phyloP scores from a whole-genome alignment of 2,329 filamentous ascomycete genomes.

The Colletotrichum sansevieriae region DNA sequence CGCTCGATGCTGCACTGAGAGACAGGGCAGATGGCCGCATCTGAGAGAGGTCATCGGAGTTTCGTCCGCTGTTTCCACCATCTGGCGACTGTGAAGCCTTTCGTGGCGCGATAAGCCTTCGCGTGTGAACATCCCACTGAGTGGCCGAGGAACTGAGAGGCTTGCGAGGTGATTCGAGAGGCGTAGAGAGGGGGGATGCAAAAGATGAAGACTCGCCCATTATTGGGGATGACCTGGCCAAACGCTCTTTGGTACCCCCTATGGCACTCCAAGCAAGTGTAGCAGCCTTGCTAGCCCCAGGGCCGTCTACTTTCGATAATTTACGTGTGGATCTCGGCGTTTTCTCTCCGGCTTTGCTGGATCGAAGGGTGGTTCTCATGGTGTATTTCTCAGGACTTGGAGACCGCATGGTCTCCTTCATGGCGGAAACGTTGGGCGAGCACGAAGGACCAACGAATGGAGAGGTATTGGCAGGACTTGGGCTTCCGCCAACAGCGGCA shows the following conservation, averaged over 20 bases:
- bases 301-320: slow-evolving; percentile 57
- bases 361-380: slow-evolving; percentile 72
- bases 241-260: slow-evolving; percentile 55
- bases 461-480: slow-evolving; percentile 41
- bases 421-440: slow-evolving; percentile 50
- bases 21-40: slow-evolving; percentile 62
- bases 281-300: slow-evolving; percentile 73
- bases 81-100: slow-evolving; percentile 49
- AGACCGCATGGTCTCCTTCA: slow-evolving; percentile 59
- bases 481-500: slow-evolving; percentile 54
- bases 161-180: slow-evolving; percentile 51
- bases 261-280: slow-evolving; percentile 71
- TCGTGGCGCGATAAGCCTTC: slow-evolving; percentile 61
- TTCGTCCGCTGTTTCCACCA: slow-evolving; percentile 49
- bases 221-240: slow-evolving; percentile 45
- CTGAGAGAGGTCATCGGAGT: slow-evolving; percentile 56
- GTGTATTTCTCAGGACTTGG: slow-evolving; percentile 72
- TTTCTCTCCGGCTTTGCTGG: slow-evolving; percentile 60
- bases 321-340: slow-evolving; percentile 55
- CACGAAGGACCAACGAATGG: slow-evolving; percentile 44
- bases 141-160: slow-evolving; percentile 48
- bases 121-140: slow-evolving; percentile 68
- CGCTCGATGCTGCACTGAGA: slow-evolving; percentile 69
- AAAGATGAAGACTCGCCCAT: slow-evolving; percentile 44
- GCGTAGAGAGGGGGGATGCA: slow-evolving; percentile 44